Percentiles rank a stretch among this genome's conserved stretches.
phyloP scores from a whole-genome alignment of 1,139 yeast species.

The Candida smagusa region DNA sequence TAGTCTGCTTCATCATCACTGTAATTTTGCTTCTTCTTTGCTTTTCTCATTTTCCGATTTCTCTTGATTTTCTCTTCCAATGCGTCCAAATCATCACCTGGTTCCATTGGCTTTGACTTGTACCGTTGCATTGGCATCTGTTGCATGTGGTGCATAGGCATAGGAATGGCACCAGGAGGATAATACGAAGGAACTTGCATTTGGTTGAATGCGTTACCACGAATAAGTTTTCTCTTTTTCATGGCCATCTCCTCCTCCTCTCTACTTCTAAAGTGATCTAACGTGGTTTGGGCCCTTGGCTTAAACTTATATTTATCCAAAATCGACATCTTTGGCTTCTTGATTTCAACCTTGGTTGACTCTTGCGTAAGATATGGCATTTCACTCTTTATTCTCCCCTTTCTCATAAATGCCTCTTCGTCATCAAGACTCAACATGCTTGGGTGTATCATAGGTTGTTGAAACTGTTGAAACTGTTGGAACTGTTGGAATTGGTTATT shows the following conservation, averaged over 20 bases:
- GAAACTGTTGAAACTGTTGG: background rate
- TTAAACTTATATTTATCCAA: conserved; percentile 45
- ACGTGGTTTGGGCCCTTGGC: conserved; percentile 24
- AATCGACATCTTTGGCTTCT: conserved; percentile 52
- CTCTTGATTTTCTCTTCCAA: conserved; percentile 38
- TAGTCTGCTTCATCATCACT: conserved; percentile 43
- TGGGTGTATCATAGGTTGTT: background rate
- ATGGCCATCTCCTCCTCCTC: conserved; percentile 15
- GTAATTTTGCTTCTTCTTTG: conserved; percentile 13
- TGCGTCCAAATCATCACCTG: conserved; percentile 34
- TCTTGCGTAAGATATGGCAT: conserved; percentile 9
- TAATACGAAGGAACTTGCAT: background rate
- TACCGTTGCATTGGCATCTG: background rate
- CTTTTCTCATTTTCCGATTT: conserved; percentile 20
- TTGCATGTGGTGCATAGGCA: background rate
- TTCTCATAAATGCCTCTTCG: conserved; percentile 34
- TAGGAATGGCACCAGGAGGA: background rate
- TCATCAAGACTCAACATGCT: conserved; percentile 9
- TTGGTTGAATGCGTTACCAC: conserved; percentile 18
- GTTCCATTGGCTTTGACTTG: background rate
- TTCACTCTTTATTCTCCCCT: conserved; percentile 24
- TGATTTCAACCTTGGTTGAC: conserved; percentile 53
- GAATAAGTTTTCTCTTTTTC: conserved; percentile 36
- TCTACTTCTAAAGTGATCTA: conserved; percentile 19
- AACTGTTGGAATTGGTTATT: background rate